A percentile compares a stretch with the other conserved stretches of the same genome.
Evolutionary conservation across 2,329 filamentous ascomycete genomes (phyloP).

Genomic region (Diaporthe australafricana): DNA sequence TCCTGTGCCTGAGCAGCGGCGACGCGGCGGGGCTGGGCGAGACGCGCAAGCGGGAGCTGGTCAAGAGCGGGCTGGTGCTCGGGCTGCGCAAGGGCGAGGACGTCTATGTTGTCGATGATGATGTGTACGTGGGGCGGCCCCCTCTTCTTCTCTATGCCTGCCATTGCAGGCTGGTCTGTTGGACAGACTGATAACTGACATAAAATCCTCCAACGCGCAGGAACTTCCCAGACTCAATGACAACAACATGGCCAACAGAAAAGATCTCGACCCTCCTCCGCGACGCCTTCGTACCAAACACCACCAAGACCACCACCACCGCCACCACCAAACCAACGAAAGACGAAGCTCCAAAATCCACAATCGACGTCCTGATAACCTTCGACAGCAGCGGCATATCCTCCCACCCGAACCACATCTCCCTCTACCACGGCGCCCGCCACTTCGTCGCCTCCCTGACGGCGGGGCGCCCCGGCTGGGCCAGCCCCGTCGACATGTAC

Average conservation of each 20-base stretch:
- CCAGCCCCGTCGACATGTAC: conserved; percentile 85
- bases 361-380: conserved; percentile 87
- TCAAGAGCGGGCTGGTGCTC: conserved; percentile 81
- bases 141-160: not conserved
- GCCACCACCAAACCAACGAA: conserved; percentile 39
- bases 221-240: conserved; percentile 93
- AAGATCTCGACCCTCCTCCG: conserved; percentile 78
- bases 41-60: conserved; percentile 84
- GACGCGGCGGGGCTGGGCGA: conserved; percentile 90
- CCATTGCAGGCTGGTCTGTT: not conserved
- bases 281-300: conserved; percentile 78
- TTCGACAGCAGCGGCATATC: conserved; percentile 89
- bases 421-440: conserved; percentile 84
- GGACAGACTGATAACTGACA: not conserved
- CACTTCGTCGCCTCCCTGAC: conserved; percentile 77
- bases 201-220: conserved; percentile 39
- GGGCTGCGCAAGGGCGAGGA: conserved; percentile 82
- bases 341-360: conserved; percentile 55
- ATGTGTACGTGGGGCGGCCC: conserved; percentile 64
- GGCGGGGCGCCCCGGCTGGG: conserved; percentile 71
- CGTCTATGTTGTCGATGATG: conserved; percentile 86
- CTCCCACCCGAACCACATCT: conserved; percentile 92
- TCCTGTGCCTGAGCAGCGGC: conserved; percentile 90
- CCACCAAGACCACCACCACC: conserved; percentile 47
- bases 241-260: conserved; percentile 76